Evolutionary conservation across 441 rosid genomes (phyloP).

Genomic region (Bocquillonia castaneifolia): DNA sequence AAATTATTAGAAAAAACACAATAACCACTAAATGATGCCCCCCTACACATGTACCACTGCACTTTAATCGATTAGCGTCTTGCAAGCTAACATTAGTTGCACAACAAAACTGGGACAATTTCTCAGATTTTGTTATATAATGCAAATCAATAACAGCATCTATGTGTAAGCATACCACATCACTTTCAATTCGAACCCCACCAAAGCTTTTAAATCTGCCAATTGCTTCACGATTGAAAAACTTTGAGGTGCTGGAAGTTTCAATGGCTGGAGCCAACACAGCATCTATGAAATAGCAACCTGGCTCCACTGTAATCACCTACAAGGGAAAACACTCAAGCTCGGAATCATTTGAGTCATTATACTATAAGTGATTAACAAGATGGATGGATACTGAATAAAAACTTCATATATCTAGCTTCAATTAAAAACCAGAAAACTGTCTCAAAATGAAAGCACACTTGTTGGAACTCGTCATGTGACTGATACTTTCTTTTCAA

Average conservation of each 20-base stretch:
- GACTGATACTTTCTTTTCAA: no score
- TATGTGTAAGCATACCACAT: conserved; percentile 43
- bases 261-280: conserved; percentile 67
- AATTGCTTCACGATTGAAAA: conserved; percentile 52
- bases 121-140: not conserved
- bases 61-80: not conserved
- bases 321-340: conserved; percentile 25
- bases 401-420: not conserved
- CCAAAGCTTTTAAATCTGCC: conserved; percentile 67
- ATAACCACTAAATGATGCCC: not conserved
- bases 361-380: not conserved
- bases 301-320: conserved; percentile 98
- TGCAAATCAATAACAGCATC: not conserved
- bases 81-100: not conserved
- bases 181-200: conserved; percentile 95
- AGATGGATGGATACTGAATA: not conserved
- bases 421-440: not conserved
- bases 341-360: conserved; percentile 9
- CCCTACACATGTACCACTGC: not conserved
- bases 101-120: not conserved
- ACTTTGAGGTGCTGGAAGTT: conserved; percentile 45
- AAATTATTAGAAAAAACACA: not conserved
- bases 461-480: not conserved
- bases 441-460: not conserved
- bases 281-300: conserved; percentile 90